These are phyloP conservation scores for Punctularia strigosozonata DNA, from an alignment of 768 basidiomycete genomes.

Conservation along the genomic window DNA sequence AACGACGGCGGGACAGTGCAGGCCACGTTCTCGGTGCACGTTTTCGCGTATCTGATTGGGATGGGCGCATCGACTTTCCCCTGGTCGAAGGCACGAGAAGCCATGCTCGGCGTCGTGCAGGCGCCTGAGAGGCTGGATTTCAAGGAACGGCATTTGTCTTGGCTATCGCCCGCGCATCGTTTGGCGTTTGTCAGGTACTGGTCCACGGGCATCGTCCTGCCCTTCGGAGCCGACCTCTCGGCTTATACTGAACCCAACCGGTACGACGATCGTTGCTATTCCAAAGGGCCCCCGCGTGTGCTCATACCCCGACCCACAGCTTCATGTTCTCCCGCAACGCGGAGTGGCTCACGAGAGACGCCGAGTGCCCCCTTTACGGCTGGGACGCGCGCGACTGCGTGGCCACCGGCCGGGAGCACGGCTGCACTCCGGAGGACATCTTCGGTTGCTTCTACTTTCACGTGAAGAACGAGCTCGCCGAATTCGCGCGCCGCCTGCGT, in stretches of 20 bases:
- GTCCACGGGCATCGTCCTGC: conserved; percentile 28
- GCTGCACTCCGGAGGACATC: conserved; percentile 27
- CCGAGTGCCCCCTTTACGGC: too few species aligned
- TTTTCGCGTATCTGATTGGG: neutral
- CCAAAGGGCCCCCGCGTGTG: too few species aligned
- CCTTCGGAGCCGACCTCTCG: conserved; percentile 28
- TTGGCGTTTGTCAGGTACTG: conserved; percentile 27
- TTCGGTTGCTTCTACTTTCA: conserved; percentile 39
- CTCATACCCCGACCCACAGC: too few species aligned
- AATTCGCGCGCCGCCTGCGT: conserved; percentile 23
- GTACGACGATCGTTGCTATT: too few species aligned
- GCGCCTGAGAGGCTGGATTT: conserved; percentile 29
- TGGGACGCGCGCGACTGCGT: too few species aligned
- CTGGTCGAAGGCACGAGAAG: neutral
- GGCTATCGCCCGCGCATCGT: conserved; percentile 31
- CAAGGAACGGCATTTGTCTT: conserved; percentile 26
- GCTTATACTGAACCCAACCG: conserved; percentile 29
- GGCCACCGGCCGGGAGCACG: conserved; percentile 22
- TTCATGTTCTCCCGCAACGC: too few species aligned
- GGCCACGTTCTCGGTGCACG: neutral
- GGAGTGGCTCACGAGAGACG: too few species aligned
- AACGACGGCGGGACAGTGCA: conserved; percentile 5
- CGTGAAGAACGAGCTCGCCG: conserved; percentile 26
- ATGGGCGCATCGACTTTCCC: neutral
- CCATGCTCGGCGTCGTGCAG: conserved; percentile 9